Conservation (phyloP, 345 rosid genomes). For the Eucalyptus sideroxylon region DNA sequence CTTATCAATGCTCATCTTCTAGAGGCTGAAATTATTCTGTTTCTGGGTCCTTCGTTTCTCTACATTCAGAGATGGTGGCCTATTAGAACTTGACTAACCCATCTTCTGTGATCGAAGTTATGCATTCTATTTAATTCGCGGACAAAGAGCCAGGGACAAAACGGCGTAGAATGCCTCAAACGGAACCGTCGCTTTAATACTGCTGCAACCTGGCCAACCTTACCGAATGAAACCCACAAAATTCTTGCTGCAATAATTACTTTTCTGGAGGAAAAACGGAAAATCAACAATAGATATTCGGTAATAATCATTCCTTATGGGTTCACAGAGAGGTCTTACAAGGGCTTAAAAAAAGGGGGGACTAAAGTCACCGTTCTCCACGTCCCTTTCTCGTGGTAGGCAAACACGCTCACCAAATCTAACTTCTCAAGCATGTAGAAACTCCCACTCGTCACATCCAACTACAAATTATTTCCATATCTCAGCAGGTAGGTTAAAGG, state of each 20-base stretch:
- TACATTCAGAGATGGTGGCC: neutral
- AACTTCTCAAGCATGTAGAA: neutral
- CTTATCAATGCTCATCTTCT: neutral
- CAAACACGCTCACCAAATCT: neutral
- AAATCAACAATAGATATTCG: neutral
- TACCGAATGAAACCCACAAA: neutral
- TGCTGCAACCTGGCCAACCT: neutral
- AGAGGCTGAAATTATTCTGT: neutral
- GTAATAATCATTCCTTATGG: neutral
- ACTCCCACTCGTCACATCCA: neutral
- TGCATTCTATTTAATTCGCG: neutral
- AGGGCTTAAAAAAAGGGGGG: neutral
- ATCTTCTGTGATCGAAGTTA: neutral
- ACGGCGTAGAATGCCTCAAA: neutral
- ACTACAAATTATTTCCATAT: neutral
- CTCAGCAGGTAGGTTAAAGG: neutral
- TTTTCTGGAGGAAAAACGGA: neutral
- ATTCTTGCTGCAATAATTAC: neutral
- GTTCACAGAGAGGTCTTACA: neutral
- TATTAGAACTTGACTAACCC: neutral
- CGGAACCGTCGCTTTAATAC: neutral
- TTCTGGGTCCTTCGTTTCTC: neutral
- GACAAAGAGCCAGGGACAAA: neutral
- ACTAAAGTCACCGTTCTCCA: neutral
- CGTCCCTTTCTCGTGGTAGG: neutral